Percentiles rank a stretch among this genome's conserved stretches.
Evolutionary conservation across 2,329 filamentous ascomycete genomes (phyloP).

Genomic region (Thelonectria discophora): DNA sequence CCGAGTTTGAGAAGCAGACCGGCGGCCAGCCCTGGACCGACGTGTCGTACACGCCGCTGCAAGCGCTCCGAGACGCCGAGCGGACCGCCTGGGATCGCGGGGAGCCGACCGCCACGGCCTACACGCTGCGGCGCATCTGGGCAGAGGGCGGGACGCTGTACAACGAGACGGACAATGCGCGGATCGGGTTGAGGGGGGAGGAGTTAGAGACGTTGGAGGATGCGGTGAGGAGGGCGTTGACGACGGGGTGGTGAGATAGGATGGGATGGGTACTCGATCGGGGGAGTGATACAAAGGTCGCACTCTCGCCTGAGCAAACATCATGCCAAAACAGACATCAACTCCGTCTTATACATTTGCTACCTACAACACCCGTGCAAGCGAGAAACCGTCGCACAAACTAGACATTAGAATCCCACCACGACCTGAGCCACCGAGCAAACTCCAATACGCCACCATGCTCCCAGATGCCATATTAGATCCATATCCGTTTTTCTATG

Average conservation of each 20-base stretch:
- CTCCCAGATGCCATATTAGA: background rate
- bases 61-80: slow-evolving; percentile 65
- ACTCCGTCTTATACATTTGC: too few relatives aligned
- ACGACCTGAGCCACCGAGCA: background rate
- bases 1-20: slow-evolving; percentile 75
- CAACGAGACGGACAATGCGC: slow-evolving; percentile 70
- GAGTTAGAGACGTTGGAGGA: slow-evolving; percentile 61
- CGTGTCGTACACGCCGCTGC: slow-evolving; percentile 51
- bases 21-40: slow-evolving; percentile 58
- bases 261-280: too few relatives aligned
- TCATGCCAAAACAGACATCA: too few relatives aligned
- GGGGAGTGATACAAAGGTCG: too few relatives aligned
- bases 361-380: too few relatives aligned
- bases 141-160: slow-evolving; percentile 77
- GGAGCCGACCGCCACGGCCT: slow-evolving; percentile 59
- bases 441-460: background rate
- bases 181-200: slow-evolving; percentile 59
- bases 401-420: too few relatives aligned
- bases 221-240: slow-evolving; percentile 32
- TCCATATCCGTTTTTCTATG: background rate
- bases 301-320: too few relatives aligned
- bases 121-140: slow-evolving; percentile 76
- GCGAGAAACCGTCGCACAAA: too few relatives aligned
- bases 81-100: slow-evolving; percentile 64
- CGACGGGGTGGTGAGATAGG: slow-evolving; percentile 29